Conservation (phyloP, 176 grass and related monocot genomes). For the Chloris gayana region DNA sequence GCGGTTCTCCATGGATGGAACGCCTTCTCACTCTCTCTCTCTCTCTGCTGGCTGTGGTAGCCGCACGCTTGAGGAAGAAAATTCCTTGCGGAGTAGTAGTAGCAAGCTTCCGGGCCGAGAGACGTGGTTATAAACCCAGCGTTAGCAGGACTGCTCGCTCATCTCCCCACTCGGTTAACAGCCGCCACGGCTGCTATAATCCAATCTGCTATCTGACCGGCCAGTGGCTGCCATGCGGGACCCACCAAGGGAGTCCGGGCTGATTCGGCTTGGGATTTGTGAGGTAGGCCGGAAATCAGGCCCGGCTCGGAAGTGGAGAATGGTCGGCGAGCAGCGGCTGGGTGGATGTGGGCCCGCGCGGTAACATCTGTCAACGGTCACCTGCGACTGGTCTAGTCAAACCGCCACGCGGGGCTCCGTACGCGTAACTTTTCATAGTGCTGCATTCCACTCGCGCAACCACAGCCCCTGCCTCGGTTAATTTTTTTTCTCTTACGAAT, state of each 20-base stretch:
- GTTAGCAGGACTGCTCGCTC: not conserved
- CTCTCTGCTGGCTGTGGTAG: not conserved
- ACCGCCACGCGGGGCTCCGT: not conserved
- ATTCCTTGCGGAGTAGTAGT: not conserved
- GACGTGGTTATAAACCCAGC: not conserved
- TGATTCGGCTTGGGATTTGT: not conserved
- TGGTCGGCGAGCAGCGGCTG: not conserved
- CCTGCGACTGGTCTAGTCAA: not conserved
- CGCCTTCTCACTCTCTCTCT: not conserved
- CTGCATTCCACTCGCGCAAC: not conserved
- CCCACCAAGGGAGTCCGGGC: not conserved
- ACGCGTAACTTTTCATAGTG: not conserved
- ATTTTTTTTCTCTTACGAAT: no score
- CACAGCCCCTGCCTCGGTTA: not conserved
- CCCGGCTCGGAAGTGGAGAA: not conserved
- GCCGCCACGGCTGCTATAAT: not conserved
- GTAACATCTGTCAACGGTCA: constrained; percentile 12
- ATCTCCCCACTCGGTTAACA: not conserved
- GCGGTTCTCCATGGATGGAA: constrained; percentile 57
- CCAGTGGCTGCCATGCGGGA: not conserved
- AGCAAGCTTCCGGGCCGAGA: not conserved
- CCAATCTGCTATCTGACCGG: not conserved
- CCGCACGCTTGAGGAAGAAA: not conserved
- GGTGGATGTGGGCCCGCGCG: not conserved
- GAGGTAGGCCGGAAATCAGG: not conserved